These are phyloP conservation scores for Pseudogymnoascus sp. DNA, from an alignment of 2,329 filamentous ascomycete genomes.

Conservation along the genomic window DNA sequence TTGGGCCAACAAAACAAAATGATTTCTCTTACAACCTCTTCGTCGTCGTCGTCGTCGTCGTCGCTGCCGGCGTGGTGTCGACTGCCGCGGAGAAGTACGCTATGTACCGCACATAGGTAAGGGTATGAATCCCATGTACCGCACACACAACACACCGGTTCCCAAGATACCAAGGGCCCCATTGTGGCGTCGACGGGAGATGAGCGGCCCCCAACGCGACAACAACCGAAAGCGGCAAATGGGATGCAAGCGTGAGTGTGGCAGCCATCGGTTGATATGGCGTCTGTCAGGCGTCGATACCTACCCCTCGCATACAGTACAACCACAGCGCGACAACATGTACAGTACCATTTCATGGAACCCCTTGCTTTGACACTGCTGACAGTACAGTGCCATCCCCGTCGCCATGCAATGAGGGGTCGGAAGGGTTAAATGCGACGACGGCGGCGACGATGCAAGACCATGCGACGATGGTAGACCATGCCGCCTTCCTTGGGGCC, in stretches of 20 bases:
- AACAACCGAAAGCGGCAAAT: not conserved
- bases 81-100: not conserved
- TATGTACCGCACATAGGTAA: not conserved
- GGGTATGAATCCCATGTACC: not conserved
- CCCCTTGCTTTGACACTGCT: not conserved
- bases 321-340: not conserved
- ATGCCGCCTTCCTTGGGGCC: not conserved
- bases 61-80: not conserved
- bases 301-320: not conserved
- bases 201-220: not conserved
- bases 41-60: not conserved
- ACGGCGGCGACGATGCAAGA: not conserved
- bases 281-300: not conserved
- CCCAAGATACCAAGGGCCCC: not conserved
- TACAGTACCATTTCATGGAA: not conserved
- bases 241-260: not conserved
- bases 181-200: not conserved
- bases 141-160: not conserved
- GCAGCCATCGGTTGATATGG: not conserved
- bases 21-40: constrained; percentile 40
- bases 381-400: not conserved
- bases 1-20: constrained; percentile 59
- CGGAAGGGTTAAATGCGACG: not conserved
- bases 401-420: not conserved
- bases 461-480: not conserved